Evolutionary conservation across 73 alveolate species (phyloP), one percentile per base, ranked within the genome.

Genomic region (Paramecium sonneborni): DNA sequence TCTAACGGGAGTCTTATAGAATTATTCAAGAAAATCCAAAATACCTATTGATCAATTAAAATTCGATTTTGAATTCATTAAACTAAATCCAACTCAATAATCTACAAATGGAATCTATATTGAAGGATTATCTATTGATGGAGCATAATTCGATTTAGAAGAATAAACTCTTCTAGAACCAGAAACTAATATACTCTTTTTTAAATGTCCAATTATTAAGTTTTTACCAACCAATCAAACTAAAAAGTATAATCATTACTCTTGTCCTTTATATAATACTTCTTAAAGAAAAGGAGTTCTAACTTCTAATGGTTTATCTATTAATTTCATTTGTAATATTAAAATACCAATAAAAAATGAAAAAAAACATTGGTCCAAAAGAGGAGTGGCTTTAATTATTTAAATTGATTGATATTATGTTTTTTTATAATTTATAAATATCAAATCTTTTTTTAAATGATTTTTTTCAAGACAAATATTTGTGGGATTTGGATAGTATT

Each of bases 211-310:
- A 74, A 32, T 74, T 14, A 32, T 74, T 32, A 21, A 74, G 8
- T 74, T 74, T 38, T 0, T 35, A 21, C 87, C 87, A 74, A 38
- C 58, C 0, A 74, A 32, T 35, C 14, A 35, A 18, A n/a, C 34
- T 10, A 74, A 43, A 74, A 43, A 74, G 14, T 74, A 74, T 38
- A 74, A 74, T 38, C 34, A 74, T 74, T 74, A 74, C 7, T 35
- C 39, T 1, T 94, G 99, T 86, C 99, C 99, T 1, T 97, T 97
- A 43, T 97, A 97, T 93, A 97, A 97, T 89, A 97, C 99, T 28
- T 86, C 97, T 48, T 86, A 95, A 26, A 96, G 99, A 95, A 97
- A 95, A 86, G 99, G 98, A 0, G 86, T 30, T 34, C 68, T 35
- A 34, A 35, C 62, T 6, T 21, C 58, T 1, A 30, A 32, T 32